Evolutionary conservation across 352 stramenopile species (phyloP), one percentile per base, ranked within the genome.

Genomic region (Peronospora destructor): DNA sequence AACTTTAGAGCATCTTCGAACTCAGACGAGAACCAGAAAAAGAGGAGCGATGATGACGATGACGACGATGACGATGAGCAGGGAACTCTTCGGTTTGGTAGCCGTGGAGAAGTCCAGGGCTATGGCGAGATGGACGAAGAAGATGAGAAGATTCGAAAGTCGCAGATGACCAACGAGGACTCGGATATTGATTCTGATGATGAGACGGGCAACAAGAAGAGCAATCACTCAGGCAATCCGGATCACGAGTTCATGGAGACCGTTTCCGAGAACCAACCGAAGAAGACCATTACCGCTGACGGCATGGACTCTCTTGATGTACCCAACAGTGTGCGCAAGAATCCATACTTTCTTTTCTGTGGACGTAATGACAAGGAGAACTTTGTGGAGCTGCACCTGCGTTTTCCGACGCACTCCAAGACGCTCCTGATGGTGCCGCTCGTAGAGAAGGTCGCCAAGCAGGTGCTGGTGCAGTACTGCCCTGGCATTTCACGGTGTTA

Each of bases 61-160:
- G 76, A 95, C 10, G 90, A 95, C 6, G 90, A 95, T 6, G 85
- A 93, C 14, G 82, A 95, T 28, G 83, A 94, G 53, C 89, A 96
- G 61, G 84, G 74, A 49, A 96, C 75, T 49, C 79, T 94, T 33
- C 73, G 76, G 38, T 92, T 94, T 49, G 81, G 80, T n/a, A 73
- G 65, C 21, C 77, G 73, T 32, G 63, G 82, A 21, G 87, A 95
- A 65, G 75, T 89, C 25, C 76, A 76, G 28, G 87, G 84, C 34
- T 94, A 97, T 45, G 92, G 82, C 40, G 81, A 94, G 39, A 94
- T 96, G 58, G 95, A 97, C 61, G 95, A 98, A 37, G 93, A 98
- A 36, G 94, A 98, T 43, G 82, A 95, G 26, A 81, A 91, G 36
- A 84, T 87, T 54, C 75, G 64, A 2, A 71, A 85, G 25, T 55